These are phyloP conservation scores for Sphagnum contortum DNA, from an alignment of 225 moss, liverwort and hornwort genomes.

Conservation along the genomic window DNA sequence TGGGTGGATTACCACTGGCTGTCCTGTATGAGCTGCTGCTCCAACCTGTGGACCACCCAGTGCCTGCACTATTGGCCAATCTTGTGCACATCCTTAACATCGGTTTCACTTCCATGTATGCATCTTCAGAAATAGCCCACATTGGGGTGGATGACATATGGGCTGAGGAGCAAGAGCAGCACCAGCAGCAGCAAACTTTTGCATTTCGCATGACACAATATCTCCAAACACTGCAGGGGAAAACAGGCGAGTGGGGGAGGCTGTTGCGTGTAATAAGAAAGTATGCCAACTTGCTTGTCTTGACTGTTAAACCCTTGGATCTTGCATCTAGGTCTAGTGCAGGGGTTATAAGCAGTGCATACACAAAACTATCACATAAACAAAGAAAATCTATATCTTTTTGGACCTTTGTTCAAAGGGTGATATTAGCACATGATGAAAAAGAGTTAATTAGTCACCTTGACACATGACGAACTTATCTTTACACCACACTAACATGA, in stretches of 20 bases:
- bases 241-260: constrained; percentile 71
- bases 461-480: too few relatives aligned
- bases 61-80: constrained; percentile 47
- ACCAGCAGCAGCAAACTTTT: constrained; percentile 73
- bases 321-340: constrained; percentile 18
- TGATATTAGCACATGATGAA: too few relatives aligned
- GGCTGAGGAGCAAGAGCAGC: constrained; percentile 53
- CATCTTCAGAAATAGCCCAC: constrained; percentile 38
- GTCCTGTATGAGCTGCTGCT: constrained; percentile 82
- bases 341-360: constrained; percentile 39
- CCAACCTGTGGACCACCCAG: constrained; percentile 45
- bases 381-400: too few relatives aligned
- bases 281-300: constrained; percentile 47
- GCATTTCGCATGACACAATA: constrained; percentile 50
- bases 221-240: constrained; percentile 43
- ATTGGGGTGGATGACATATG: constrained; percentile 91
- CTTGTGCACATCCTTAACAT: constrained; percentile 63
- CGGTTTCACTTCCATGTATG: constrained; percentile 51
- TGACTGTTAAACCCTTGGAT: constrained; percentile 28
- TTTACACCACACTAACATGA: too few relatives aligned
- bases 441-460: too few relatives aligned
- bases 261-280: constrained; percentile 60
- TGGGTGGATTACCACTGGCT: constrained; percentile 73
- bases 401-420: too few relatives aligned
- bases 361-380: too few relatives aligned